Percentiles rank a stretch among this genome's conserved stretches.
Conservation (phyloP, 106 monocot genomes). For the Allium fistulosum region DNA sequence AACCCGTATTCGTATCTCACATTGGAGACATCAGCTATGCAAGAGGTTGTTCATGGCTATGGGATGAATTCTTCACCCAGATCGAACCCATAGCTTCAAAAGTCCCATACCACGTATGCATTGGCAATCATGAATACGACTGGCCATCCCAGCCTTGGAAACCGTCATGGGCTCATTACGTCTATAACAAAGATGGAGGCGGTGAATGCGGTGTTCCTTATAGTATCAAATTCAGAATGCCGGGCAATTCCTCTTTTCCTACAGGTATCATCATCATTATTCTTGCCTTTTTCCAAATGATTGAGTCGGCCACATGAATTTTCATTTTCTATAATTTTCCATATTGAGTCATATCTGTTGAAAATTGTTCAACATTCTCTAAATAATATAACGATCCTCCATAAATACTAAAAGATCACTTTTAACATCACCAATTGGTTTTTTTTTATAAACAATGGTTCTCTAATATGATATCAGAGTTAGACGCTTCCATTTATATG, state of each 20-base stretch:
- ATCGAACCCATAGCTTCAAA: conserved; percentile 82
- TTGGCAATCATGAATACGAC: conserved; percentile 97
- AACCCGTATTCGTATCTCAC: conserved; percentile 81
- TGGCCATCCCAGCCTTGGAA: conserved; percentile 95
- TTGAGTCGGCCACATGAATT: no score
- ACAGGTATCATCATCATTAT: conserved; percentile 26
- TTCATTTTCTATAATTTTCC: no score
- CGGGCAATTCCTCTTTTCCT: conserved; percentile 72
- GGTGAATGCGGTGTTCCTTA: conserved; percentile 98
- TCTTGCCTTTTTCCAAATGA: no score
- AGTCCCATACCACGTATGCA: conserved; percentile 89
- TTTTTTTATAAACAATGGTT: no score
- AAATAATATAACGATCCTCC: no score
- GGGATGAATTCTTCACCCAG: conserved; percentile 96
- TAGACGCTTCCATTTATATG: no score
- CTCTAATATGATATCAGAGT: no score
- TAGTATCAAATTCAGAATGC: conserved; percentile 89
- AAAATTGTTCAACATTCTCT: no score
- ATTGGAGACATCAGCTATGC: conserved; percentile 99
- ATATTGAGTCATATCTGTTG: no score
- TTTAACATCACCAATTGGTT: no score
- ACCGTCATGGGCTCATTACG: conserved; percentile 58
- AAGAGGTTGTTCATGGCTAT: conserved; percentile 83
- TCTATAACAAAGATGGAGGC: conserved; percentile 79
- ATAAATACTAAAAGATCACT: no score